phyloP scores from a whole-genome alignment of 2,329 filamentous ascomycete species.

The Nigrospora sphaerica region DNA sequence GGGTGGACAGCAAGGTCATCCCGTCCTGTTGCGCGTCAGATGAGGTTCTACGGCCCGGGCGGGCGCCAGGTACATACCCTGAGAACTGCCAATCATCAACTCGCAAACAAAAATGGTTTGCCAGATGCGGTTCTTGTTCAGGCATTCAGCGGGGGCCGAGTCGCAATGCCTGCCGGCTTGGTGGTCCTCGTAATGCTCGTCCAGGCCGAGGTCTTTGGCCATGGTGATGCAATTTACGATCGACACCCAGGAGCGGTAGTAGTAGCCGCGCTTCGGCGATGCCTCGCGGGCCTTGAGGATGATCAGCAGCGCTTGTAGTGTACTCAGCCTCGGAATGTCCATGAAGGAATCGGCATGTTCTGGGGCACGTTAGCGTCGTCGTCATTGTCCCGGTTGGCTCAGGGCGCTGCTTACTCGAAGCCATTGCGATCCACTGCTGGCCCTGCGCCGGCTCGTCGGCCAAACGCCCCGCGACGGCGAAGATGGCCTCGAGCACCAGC shows the following conservation, averaged over 20 bases:
- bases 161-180: conserved; percentile 64
- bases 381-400: too few species aligned
- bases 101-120: conserved; percentile 81
- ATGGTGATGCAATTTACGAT: conserved; percentile 88
- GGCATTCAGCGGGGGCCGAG: conserved; percentile 65
- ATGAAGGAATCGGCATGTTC: conserved; percentile 91
- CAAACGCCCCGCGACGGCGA: conserved; percentile 79
- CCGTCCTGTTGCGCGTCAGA: conserved; percentile 48
- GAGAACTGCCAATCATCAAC: conserved; percentile 86
- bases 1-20: conserved; percentile 70
- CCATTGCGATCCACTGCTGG: conserved; percentile 87
- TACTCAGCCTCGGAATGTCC: conserved; percentile 84
- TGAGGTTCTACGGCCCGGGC: neutral
- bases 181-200: conserved; percentile 80
- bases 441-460: conserved; percentile 79
- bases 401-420: conserved; percentile 54
- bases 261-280: conserved; percentile 89
- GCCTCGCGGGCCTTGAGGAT: conserved; percentile 87
- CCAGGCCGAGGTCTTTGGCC: conserved; percentile 83
- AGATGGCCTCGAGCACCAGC: conserved; percentile 80
- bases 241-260: conserved; percentile 95
- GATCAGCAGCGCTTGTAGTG: conserved; percentile 81
- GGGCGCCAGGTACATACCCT: conserved; percentile 54
- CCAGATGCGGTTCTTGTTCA: conserved; percentile 82
- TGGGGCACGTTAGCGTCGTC: conserved; percentile 23